These are phyloP conservation scores for Macrophomina phaseolina DNA, from an alignment of 2,329 filamentous ascomycete genomes.

Conservation along the genomic window DNA sequence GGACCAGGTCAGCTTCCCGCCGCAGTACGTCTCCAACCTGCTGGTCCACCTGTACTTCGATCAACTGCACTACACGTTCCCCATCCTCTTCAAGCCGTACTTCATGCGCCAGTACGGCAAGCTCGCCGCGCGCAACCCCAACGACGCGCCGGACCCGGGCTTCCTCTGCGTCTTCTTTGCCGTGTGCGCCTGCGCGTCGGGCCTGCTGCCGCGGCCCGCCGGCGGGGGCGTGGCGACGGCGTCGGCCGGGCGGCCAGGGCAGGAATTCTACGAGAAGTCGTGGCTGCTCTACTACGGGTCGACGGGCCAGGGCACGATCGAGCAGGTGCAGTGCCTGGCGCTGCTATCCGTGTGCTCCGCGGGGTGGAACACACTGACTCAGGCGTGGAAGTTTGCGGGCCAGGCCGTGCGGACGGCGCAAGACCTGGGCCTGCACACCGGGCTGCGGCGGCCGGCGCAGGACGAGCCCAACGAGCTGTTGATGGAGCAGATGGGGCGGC, in stretches of 20 bases:
- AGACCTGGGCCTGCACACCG: slow-evolving; percentile 5
- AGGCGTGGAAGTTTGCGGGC: slow-evolving; percentile 16
- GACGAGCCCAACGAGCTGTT: background rate
- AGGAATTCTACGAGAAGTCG: slow-evolving; percentile 4
- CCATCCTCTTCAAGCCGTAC: slow-evolving; percentile 4
- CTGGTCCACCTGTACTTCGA: slow-evolving; percentile 15
- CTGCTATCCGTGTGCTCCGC: slow-evolving; percentile 17
- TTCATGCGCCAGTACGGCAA: slow-evolving; percentile 13
- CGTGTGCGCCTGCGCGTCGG: slow-evolving; percentile 4
- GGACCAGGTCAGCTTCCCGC: slow-evolving; percentile 13
- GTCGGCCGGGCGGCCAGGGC: background rate
- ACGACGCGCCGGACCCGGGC: background rate
- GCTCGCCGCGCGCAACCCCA: background rate
- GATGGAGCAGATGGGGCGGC: background rate
- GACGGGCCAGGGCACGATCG: slow-evolving; percentile 4
- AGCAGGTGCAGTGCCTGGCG: slow-evolving; percentile 16
- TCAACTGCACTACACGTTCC: background rate
- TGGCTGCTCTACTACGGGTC: slow-evolving; percentile 9
- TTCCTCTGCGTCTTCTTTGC: slow-evolving; percentile 5
- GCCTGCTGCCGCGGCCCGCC: background rate
- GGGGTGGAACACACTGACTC: slow-evolving; percentile 14
- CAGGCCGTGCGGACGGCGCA: slow-evolving; percentile 12
- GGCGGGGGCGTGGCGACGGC: background rate
- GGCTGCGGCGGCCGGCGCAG: slow-evolving; percentile 11
- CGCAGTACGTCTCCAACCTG: slow-evolving; percentile 11